These are phyloP conservation scores for Pseudozyma thailandica DNA, from an alignment of 1,284 basidiomycete species.

Conservation along the genomic window DNA sequence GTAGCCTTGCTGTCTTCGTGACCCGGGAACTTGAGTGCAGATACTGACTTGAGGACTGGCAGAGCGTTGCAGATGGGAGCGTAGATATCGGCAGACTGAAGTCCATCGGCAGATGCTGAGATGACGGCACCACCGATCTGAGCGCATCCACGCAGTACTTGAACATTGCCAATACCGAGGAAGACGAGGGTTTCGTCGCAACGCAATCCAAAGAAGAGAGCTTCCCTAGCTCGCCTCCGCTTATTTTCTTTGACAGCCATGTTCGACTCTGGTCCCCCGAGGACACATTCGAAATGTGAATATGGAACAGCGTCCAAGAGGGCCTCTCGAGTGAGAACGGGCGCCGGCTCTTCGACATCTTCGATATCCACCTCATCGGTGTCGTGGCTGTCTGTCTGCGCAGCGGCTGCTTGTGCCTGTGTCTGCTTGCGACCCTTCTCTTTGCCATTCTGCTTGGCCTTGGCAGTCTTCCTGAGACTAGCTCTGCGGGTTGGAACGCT, in stretches of 20 bases:
- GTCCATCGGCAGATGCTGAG: conserved; percentile 8
- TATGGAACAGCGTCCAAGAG: conserved; percentile 37
- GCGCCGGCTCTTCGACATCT: not conserved
- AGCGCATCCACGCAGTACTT: conserved; percentile 27
- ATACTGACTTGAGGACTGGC: conserved; percentile 27
- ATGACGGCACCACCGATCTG: conserved; percentile 37
- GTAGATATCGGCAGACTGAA: conserved; percentile 26
- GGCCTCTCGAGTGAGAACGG: conserved; percentile 10
- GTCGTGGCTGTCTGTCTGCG: conserved; percentile 1
- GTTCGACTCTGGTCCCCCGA: conserved; percentile 13
- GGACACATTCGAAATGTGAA: conserved; percentile 21
- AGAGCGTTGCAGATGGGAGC: conserved; percentile 38
- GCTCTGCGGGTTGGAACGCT: not conserved
- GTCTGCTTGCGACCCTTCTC: conserved; percentile 6
- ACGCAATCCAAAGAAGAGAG: conserved; percentile 27
- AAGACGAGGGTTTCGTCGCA: conserved; percentile 31
- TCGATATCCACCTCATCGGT: not conserved
- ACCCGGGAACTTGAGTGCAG: conserved; percentile 6
- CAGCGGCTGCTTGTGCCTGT: conserved; percentile 1
- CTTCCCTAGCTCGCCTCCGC: conserved; percentile 33
- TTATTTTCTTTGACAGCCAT: conserved; percentile 19
- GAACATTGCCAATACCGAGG: conserved; percentile 29
- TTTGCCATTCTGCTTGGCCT: conserved; percentile 3
- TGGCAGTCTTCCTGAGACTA: not conserved
- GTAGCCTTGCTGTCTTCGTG: not conserved